Base-by-base conservation (phyloP, 2,329 filamentous ascomycete genomes). In the Rhinocladiella mackenziei region DNA sequence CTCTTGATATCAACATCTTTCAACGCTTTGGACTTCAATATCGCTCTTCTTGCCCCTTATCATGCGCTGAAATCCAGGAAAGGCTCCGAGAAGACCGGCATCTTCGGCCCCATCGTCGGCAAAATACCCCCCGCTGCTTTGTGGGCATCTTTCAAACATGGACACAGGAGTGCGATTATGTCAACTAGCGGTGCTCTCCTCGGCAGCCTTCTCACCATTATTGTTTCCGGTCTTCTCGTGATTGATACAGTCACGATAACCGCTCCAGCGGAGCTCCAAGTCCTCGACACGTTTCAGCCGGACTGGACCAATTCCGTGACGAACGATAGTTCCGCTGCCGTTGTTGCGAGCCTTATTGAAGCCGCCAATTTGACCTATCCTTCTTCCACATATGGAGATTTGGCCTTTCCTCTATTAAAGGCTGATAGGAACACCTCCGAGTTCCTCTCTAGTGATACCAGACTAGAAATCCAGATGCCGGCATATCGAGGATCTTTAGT, bases 141-240 rank as follows among this genome's bases (percentile, higher is more conserved):
- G 3, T 52, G 39, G 34, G 13, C 17, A 2, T 23, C 53, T 15
- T 1, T 46, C 5, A 32, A 26, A 14, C 9, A 36, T 10, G 37
- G 36, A 9, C 19, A 50, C 9, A 58, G 30, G 49, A 53, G 1
- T 45, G 57, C 10, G 35, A 44, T 17, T 25, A 56, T 34, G 43
- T 60, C 53, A 19, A 30, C 39, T 1, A 19, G 50, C 18, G 53
- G 55, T 13, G 48, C 51, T 23, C 28, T 59, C 15, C 17, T 55
- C 13, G 56, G 47, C 3, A 47, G 49, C 7, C 32, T 55, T 2
- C 29, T 60, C 15, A 57, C 56, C 4, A 57, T 60, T 22, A 36
- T 59, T 1, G 52, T 53, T 2, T 59, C 62, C 15, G 59, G 62
- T 15, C 53, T 64, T 2, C 62, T 60, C 36, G 60, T 53, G n/a